phyloP scores from a whole-genome alignment of 164 flowering plant species.

The Brasenia schreberi region DNA sequence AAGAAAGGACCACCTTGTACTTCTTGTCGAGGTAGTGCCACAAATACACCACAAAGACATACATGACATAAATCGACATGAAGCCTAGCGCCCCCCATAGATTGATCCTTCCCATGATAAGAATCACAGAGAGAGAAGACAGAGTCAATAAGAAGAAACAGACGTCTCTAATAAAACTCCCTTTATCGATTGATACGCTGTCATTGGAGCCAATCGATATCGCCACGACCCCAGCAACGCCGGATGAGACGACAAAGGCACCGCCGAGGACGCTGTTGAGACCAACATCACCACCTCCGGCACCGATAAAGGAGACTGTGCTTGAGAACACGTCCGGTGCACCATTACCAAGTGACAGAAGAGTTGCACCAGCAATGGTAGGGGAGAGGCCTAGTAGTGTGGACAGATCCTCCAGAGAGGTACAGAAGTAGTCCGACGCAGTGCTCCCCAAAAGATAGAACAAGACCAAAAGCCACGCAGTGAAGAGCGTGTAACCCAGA shows the following conservation, averaged over 20 bases:
- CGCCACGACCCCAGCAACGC: constrained; percentile 58
- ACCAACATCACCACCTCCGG: constrained; percentile 34
- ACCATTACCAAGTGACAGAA: constrained; percentile 77
- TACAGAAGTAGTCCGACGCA: constrained; percentile 64
- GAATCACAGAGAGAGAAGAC: constrained; percentile 19
- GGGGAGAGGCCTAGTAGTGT: constrained; percentile 45
- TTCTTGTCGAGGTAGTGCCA: constrained; percentile 13
- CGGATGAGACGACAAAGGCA: constrained; percentile 48
- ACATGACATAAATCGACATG: constrained; percentile 38
- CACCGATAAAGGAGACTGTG: constrained; percentile 46
- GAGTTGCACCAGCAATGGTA: constrained; percentile 67
- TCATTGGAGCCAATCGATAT: constrained; percentile 11
- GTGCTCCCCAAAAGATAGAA: constrained; percentile 74
- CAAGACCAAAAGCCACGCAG: constrained; percentile 45
- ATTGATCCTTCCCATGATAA: constrained; percentile 33
- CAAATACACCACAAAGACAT: constrained; percentile 38
- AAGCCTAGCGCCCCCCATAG: constrained; percentile 47
- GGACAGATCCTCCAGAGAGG: constrained; percentile 51
- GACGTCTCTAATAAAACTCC: constrained; percentile 46
- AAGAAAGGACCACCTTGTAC: too few species aligned
- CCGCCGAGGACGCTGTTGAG: constrained; percentile 68
- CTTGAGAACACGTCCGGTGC: constrained; percentile 76
- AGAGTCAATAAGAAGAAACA: constrained; percentile 37
- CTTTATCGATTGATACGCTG: constrained; percentile 20
- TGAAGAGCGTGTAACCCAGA: constrained; percentile 26